These are phyloP conservation scores for Phytophthora aleatoria DNA, from an alignment of 352 stramenopile species.

Conservation along the genomic window DNA sequence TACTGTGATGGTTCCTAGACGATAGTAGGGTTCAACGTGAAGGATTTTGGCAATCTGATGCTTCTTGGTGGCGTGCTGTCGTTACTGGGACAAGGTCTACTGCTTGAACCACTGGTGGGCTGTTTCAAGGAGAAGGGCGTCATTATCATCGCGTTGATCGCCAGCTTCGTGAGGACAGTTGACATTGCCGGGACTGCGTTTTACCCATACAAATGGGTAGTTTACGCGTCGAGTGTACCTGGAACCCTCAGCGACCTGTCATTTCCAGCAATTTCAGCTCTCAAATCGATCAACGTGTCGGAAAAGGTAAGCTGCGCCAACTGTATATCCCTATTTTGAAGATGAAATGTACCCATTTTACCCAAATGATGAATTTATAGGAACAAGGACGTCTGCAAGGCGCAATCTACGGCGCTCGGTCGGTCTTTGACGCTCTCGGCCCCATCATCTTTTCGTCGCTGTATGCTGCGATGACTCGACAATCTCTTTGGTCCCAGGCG, in stretches of 20 bases:
- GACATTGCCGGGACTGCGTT: constrained; percentile 52
- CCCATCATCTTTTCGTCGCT: constrained; percentile 67
- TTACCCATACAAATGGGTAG: constrained; percentile 67
- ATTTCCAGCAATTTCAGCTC: constrained; percentile 54
- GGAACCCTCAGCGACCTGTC: constrained; percentile 60
- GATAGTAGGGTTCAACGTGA: constrained; percentile 71
- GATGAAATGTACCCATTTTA: background rate
- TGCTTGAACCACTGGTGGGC: constrained; percentile 66
- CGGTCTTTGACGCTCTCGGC: constrained; percentile 66
- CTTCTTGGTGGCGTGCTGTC: constrained; percentile 57
- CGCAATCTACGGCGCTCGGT: constrained; percentile 71
- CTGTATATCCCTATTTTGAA: background rate
- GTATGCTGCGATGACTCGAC: constrained; percentile 59
- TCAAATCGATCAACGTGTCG: constrained; percentile 47
- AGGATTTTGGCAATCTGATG: constrained; percentile 68
- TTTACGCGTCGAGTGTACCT: constrained; percentile 50
- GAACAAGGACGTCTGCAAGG: constrained; percentile 82
- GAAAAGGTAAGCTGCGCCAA: constrained; percentile 39
- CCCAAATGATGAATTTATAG: constrained; percentile 13
- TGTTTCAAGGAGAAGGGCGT: constrained; percentile 76
- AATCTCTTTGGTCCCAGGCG: constrained; percentile 46
- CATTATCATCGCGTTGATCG: constrained; percentile 65
- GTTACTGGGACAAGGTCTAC: constrained; percentile 59
- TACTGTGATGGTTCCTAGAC: constrained; percentile 37
- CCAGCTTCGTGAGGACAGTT: constrained; percentile 46